phyloP scores from a whole-genome alignment of 306 rosid species.

The Clitoria ternatea region DNA sequence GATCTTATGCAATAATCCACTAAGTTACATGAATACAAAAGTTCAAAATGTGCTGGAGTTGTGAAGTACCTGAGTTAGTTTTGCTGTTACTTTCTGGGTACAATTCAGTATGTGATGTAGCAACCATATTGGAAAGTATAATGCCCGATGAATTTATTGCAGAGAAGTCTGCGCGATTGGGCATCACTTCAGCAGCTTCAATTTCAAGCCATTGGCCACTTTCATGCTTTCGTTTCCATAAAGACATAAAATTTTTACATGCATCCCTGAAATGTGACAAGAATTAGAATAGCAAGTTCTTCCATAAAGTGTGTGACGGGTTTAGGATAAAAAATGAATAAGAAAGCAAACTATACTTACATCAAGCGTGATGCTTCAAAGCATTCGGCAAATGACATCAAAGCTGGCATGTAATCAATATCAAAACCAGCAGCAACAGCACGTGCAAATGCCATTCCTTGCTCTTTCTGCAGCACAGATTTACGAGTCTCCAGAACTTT shows the following conservation, averaged over 20 bases:
- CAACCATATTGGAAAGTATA: slow-evolving; percentile 44
- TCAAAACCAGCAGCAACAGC: slow-evolving; percentile 97
- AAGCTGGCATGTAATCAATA: slow-evolving; percentile 55
- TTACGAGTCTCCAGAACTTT: slow-evolving; percentile 89
- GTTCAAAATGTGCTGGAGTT: slow-evolving; percentile 11
- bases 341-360: slow-evolving; percentile 39
- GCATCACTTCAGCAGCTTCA: slow-evolving; percentile 61
- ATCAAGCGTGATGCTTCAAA: slow-evolving; percentile 84
- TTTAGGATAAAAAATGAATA: neutral
- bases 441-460: slow-evolving; percentile 98
- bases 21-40: neutral
- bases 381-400: slow-evolving; percentile 76
- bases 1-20: neutral
- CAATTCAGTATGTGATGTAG: slow-evolving; percentile 42
- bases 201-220: slow-evolving; percentile 87
- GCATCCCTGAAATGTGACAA: slow-evolving; percentile 60
- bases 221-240: slow-evolving; percentile 94
- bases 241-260: slow-evolving; percentile 51
- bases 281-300: slow-evolving; percentile 6
- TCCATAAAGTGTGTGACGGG: no score
- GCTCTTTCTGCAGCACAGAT: slow-evolving; percentile 84
- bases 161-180: slow-evolving; percentile 52
- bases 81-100: slow-evolving; percentile 48
- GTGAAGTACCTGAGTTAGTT: slow-evolving; percentile 46
- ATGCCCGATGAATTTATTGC: slow-evolving; percentile 55